Conservation (phyloP, 2,329 filamentous ascomycete species). For the Nemania sp. region DNA sequence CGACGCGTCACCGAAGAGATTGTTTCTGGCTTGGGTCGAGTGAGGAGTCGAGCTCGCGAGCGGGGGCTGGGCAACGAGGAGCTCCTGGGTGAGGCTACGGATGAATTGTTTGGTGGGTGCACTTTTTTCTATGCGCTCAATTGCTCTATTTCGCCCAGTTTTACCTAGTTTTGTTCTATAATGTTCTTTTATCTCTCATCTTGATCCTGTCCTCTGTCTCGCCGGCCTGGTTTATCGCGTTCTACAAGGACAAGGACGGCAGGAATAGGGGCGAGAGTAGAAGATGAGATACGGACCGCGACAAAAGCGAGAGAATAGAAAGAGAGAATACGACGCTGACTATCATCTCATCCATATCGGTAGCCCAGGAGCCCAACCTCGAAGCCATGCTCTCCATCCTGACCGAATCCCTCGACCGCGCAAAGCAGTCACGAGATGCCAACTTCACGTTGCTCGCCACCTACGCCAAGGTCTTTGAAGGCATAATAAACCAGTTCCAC, state of each 20-base stretch:
- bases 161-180: no score
- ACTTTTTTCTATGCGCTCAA: constrained; percentile 36
- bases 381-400: constrained; percentile 72
- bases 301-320: neutral
- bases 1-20: constrained; percentile 72
- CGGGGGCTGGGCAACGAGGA: constrained; percentile 69
- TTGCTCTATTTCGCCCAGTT: no score
- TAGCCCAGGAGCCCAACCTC: constrained; percentile 70
- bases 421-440: constrained; percentile 69
- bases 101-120: constrained; percentile 70
- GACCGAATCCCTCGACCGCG: constrained; percentile 71
- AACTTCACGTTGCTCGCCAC: constrained; percentile 69
- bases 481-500: constrained; percentile 73
- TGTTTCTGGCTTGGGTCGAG: constrained; percentile 70
- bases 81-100: constrained; percentile 65
- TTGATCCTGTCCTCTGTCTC: neutral
- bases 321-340: constrained; percentile 20
- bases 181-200: neutral
- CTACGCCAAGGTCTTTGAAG: constrained; percentile 67
- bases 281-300: neutral
- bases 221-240: neutral
- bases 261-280: neutral
- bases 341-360: neutral
- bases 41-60: constrained; percentile 67
- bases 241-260: neutral